Conservation (phyloP, 2,329 filamentous ascomycete genomes). For the Colletotrichum spaethianum region DNA sequence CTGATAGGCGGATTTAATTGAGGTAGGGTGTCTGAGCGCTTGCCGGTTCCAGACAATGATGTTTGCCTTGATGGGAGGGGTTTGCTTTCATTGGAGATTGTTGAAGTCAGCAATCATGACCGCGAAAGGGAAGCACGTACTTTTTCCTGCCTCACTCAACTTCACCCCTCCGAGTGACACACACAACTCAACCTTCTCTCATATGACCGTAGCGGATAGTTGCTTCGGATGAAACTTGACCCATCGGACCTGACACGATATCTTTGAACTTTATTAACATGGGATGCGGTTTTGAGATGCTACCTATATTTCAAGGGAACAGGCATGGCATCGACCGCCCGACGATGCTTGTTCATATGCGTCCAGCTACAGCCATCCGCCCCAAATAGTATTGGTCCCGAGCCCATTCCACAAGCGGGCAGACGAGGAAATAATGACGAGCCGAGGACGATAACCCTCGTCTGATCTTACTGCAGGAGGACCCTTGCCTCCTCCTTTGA, state of each 20-base stretch:
- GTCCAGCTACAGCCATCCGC: background rate
- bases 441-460: constrained; percentile 11
- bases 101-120: background rate
- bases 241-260: constrained; percentile 20
- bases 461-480: constrained; percentile 5
- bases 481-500: constrained; percentile 19
- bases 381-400: background rate
- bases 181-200: background rate
- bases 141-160: background rate
- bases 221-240: constrained; percentile 32
- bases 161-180: constrained; percentile 25
- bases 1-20: background rate
- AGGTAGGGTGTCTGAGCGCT: background rate
- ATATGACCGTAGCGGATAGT: background rate
- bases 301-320: background rate
- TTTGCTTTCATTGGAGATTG: no score
- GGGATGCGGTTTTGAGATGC: background rate
- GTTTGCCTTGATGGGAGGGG: background rate
- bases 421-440: background rate
- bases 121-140: background rate
- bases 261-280: constrained; percentile 14
- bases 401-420: background rate
- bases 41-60: background rate
- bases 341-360: constrained; percentile 2
- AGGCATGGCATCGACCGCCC: constrained; percentile 7